phyloP scores from a whole-genome alignment of 306 rosid genomes.

The Carpinus viminea region DNA sequence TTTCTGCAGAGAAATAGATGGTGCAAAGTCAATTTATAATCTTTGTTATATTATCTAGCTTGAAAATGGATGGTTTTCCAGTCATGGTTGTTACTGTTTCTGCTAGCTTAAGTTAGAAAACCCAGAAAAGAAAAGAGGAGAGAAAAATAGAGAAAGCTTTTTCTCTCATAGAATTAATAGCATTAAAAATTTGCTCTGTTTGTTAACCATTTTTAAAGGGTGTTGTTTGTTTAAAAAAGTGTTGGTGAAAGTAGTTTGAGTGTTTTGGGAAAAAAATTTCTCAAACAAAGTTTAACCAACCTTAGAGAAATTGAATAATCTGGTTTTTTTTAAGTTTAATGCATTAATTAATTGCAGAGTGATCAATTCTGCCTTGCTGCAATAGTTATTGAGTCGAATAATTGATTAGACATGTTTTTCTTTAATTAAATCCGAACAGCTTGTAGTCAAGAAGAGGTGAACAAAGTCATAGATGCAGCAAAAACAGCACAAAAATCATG shows the following conservation, averaged over 20 bases:
- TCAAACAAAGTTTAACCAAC: background rate
- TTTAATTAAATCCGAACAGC: slow-evolving; percentile 41
- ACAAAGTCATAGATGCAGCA: slow-evolving; percentile 78
- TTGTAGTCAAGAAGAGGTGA: slow-evolving; percentile 93
- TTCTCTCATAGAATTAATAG: background rate
- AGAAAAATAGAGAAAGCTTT: background rate
- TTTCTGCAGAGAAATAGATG: background rate
- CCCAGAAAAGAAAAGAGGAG: background rate
- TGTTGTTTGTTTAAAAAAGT: too few species aligned
- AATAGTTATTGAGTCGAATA: background rate
- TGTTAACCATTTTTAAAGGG: background rate
- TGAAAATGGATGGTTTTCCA: background rate
- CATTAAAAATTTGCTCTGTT: background rate
- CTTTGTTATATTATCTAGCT: background rate
- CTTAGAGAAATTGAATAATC: background rate
- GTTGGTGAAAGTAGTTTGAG: background rate
- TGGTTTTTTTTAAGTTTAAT: background rate
- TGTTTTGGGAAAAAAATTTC: too few species aligned
- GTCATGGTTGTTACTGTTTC: background rate
- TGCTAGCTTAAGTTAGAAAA: background rate
- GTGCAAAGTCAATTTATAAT: background rate
- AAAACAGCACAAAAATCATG: slow-evolving; percentile 85
- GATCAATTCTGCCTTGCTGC: background rate
- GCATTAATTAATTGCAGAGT: background rate
- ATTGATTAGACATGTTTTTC: background rate